Evolutionary conservation across 495 filamentous ascomycete species (phyloP).

Genomic region (Neurospora sp.): DNA sequence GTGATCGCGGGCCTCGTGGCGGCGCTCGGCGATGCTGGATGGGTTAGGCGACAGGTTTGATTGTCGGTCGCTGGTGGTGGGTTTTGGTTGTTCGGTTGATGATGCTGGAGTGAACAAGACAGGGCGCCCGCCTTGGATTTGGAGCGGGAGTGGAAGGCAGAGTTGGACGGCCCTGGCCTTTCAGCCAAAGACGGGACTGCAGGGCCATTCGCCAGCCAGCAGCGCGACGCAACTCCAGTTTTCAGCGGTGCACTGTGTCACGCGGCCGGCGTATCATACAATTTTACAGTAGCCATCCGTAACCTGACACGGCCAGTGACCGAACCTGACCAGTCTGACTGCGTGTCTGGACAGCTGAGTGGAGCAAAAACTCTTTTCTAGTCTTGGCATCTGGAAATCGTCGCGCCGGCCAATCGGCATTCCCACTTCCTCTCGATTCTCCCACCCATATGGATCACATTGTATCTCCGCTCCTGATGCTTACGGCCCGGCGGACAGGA

Average conservation of each 20-base stretch:
- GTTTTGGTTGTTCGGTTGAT: constrained; percentile 16
- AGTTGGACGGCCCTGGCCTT: not conserved
- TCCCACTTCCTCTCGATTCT: not conserved
- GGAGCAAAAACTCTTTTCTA: not conserved
- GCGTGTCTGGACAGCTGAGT: not conserved
- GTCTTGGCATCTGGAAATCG: not conserved
- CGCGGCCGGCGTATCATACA: not conserved
- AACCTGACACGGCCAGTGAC: not conserved
- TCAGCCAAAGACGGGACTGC: not conserved
- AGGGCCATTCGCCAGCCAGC: not conserved
- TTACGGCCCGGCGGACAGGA: not conserved
- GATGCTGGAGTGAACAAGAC: constrained; percentile 13
- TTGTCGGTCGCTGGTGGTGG: not conserved
- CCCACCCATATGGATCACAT: not conserved
- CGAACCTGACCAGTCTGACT: not conserved
- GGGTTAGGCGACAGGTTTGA: constrained; percentile 6
- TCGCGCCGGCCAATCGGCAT: not conserved
- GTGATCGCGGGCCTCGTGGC: constrained; percentile 18
- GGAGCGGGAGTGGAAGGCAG: not conserved
- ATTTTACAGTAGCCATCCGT: not conserved
- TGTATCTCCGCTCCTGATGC: not conserved
- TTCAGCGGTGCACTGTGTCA: not conserved
- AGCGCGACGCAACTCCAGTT: not conserved
- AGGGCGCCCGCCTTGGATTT: not conserved
- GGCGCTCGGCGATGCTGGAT: constrained; percentile 20